A percentile compares a stretch with the other conserved stretches of the same genome.
Evolutionary conservation across 495 filamentous ascomycete species (phyloP).

Genomic region (Annulohypoxylon stygium): DNA sequence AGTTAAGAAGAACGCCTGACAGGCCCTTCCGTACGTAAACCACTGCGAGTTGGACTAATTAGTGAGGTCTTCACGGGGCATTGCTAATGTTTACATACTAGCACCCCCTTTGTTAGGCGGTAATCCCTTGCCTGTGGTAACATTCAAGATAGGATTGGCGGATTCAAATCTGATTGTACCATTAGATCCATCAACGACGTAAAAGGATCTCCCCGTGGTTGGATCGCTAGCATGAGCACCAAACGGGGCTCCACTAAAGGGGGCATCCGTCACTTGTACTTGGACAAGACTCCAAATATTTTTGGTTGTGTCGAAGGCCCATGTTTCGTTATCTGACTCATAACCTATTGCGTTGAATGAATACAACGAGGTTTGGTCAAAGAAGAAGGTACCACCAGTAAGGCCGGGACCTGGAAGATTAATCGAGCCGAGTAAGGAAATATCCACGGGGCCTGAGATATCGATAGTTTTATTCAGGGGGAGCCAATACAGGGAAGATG

Average conservation of each 20-base stretch:
- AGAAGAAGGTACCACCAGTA: constrained; percentile 27
- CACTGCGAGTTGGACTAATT: constrained; percentile 9
- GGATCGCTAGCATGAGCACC: constrained; percentile 27
- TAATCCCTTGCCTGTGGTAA: neutral
- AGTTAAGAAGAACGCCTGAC: constrained; percentile 21
- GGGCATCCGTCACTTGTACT: constrained; percentile 16
- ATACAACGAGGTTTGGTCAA: constrained; percentile 30
- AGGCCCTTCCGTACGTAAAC: constrained; percentile 29
- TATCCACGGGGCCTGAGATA: constrained; percentile 19
- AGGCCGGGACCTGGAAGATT: constrained; percentile 12
- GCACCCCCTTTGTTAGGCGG: neutral
- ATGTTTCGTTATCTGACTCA: too few species aligned
- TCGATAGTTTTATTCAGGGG: constrained; percentile 19
- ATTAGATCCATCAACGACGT: constrained; percentile 24
- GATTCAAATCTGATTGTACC: constrained; percentile 28
- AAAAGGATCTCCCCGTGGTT: constrained; percentile 25
- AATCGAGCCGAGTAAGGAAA: constrained; percentile 9
- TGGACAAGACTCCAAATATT: neutral
- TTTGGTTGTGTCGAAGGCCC: constrained; percentile 22
- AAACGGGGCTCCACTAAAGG: too few species aligned
- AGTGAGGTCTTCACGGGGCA: neutral
- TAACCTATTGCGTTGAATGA: too few species aligned
- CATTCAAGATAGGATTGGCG: neutral
- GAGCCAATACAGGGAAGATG: constrained; percentile 26
- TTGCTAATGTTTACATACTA: constrained; percentile 1